Evolutionary conservation across 176 grass and related monocot species (phyloP), one percentile per base, ranked within the genome.

Genomic region (Calamus simplicifolius): DNA sequence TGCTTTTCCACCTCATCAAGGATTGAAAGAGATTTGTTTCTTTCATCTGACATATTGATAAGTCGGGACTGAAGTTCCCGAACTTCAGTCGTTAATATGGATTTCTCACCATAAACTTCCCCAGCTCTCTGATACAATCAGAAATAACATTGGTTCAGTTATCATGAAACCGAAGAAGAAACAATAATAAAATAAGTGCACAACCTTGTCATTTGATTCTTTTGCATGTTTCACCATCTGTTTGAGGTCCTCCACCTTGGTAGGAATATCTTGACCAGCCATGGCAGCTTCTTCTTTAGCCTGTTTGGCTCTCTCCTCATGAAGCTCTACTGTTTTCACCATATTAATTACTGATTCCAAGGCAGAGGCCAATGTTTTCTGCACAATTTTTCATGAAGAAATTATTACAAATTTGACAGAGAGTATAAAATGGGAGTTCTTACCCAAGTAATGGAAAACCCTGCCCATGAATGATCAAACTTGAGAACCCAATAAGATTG

Each of bases 311-410:
- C 78, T 78, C 52, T 70, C 73, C 58, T 86, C 69, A 72, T 74
- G 73, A 64, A 81, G 61, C 75, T 86, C 83, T 56, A 86, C 73
- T 67, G 74, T 73, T 58, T 86, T 74, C 63, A 86, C 53, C 50
- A 67, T 86, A 38, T 51, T 61, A 69, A 69, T 78, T 49, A 69
- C 74, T 48, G 69, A 72, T 57, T 86, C 50, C 59, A 78, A 77
- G 19, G 75, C 79, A 74, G 59, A 77, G 51, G 58, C 56, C 53
- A 86, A 78, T 61, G 59, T 69, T 70, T 86, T 79, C 83, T 81
- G 69, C 19, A 56, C 50, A 55, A 29, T 21, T 23, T 50, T 61
- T 52, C 48, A 3, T 43, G 10, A 43, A 43, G 35, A 43, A 43
- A 43, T 43, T 43, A 43, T 1, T 12, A 12, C 8, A 12, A 43